Base-by-base conservation (phyloP, 2,329 filamentous ascomycete species). In the Tolypocladium tundrense region DNA sequence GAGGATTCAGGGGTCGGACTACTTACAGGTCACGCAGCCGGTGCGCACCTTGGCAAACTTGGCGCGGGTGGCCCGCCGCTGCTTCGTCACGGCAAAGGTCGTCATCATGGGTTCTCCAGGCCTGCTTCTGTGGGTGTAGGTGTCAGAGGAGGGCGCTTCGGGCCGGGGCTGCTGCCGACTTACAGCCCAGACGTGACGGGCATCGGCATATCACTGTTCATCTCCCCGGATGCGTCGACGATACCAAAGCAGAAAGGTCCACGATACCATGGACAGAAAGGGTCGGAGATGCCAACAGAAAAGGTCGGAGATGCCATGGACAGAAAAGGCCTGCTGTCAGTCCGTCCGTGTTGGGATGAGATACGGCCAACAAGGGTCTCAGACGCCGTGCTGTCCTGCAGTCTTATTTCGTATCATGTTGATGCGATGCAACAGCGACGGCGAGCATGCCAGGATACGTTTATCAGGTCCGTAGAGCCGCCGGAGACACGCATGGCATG, bases 11-110 rank as follows among this genome's bases (percentile, higher is more conserved):
- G 31, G 48, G 48, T 3, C 33, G 24, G 14, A 40, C 16, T 19
- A 66, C 68, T 68, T 60, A 71, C 69, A 71, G 56, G 68, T 68
- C 31, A 67, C 60, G 57, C 69, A 70, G 10, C 69, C 68, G 14
- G 69, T 70, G 24, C 68, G 62, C 7, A 70, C 69, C 55, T 70
- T 70, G 57, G 67, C 62, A 24, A 64, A 66, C 52, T 67, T 70
- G 57, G 69, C 66, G 31, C 71, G 64, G 19, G 59, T 62, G 4
- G 59, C 56, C 35, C 61, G 57, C 43, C 59, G 59, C 41, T 56
- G 59, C 42, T 57, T 59, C 40, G 57, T 56, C 35, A 59, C 24
- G 14, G 62, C 51, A 42, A 59, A 64, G 13, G 51, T 60, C 14
- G 56, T 62, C 59, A 63, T 62, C 19, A 63, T 56, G 33, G 42